Evolutionary conservation across 148 eudicot species (phyloP).

Genomic region (Rhododendron vialii): DNA sequence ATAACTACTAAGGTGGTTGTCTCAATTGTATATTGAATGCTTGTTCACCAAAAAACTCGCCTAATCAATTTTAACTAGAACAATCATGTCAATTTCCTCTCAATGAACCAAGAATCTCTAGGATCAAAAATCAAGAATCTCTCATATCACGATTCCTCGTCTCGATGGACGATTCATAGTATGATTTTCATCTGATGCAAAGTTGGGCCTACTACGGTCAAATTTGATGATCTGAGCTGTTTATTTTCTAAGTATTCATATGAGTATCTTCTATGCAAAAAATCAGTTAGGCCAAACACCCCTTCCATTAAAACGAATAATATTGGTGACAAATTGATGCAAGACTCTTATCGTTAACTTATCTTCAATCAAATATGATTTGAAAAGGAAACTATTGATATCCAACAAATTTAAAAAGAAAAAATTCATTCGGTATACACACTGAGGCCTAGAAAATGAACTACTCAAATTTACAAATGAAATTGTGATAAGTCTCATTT

Average conservation of each 20-base stretch:
- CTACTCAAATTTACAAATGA: not conserved
- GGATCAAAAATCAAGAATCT: no score
- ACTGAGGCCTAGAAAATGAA: not conserved
- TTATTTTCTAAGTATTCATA: no score
- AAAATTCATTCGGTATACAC: not conserved
- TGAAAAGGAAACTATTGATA: not conserved
- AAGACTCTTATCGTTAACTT: not conserved
- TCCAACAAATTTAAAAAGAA: no score
- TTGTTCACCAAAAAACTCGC: not conserved
- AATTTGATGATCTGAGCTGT: not conserved
- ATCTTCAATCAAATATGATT: not conserved
- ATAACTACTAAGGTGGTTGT: not conserved
- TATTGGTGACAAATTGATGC: not conserved
- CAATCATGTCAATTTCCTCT: not conserved
- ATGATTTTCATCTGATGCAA: no score
- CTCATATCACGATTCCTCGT: not conserved
- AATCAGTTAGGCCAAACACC: no score
- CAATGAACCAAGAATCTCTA: no score
- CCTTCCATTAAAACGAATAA: no score
- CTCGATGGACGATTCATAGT: not conserved
- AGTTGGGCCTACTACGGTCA: not conserved
- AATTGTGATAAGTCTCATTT: no score
- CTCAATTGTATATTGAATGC: not conserved
- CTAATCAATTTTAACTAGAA: not conserved
- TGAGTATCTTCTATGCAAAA: no score